Base-by-base conservation (phyloP, 345 rosid genomes). In the Fremontodendron californicum region DNA sequence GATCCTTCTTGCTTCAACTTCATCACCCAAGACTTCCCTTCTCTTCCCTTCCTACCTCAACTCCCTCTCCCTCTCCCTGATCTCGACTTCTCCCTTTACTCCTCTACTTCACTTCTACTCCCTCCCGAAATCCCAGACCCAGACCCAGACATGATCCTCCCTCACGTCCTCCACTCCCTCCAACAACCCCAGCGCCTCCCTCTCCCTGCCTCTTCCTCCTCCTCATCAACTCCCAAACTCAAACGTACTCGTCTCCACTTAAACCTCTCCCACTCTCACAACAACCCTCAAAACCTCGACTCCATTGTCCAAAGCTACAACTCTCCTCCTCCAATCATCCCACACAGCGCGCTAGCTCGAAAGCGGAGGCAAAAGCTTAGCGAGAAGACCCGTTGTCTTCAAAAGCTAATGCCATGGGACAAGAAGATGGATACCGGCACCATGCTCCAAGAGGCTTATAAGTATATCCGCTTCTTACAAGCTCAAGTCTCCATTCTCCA, bases 371-470 rank as follows among this genome's bases (percentile, higher is more conserved):
- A 58, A 57, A 90, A 68, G 71, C 75, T 91, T 4, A 78, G 88
- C 1, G 89, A 88, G 25, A 89, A 79, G 79, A 83, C 82, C n/a
- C 86, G 85, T 52, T 71, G 79, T 18, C 46, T 93, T 57, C 89
- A 86, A 64, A 90, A 89, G 65, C 84, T 93, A 16, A 83, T 93
- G 90, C 96, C 91, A 3, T 81, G 86, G 87, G 85, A 86, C 39
- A 82, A 67, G 71, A 90, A 83, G 77, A 86, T 88, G 94, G 88
- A 84, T 75, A 80, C 73, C 0, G 86, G 86, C 0, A 83, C 82
- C 54, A 48, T 84, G 81, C 87, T 92, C 0, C 90, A 86, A 51
- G 92, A 93, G 83, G 87, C 92, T 10, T 69, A 75, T 60, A 90
- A 82, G 82, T 92, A 92, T 82, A 80, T 93, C 19, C 79, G 29